A percentile compares a stretch with the other conserved stretches of the same genome.
These are phyloP conservation scores for Mytilinidion resinicola DNA, from an alignment of 495 filamentous ascomycete species.

Conservation along the genomic window DNA sequence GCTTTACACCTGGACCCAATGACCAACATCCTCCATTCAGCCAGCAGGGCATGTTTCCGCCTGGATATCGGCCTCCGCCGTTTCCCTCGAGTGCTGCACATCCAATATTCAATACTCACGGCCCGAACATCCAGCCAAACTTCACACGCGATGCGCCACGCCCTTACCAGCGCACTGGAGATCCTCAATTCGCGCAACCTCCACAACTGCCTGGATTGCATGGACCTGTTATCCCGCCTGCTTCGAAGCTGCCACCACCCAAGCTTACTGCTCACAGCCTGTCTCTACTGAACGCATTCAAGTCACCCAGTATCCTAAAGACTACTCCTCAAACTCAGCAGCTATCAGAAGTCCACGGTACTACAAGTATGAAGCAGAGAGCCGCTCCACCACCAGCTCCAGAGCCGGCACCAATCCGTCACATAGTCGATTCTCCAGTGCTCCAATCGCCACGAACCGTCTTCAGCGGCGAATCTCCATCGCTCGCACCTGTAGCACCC, in stretches of 20 bases:
- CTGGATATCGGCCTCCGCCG: conserved; percentile 13
- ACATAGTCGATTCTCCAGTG: neutral
- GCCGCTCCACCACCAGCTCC: neutral
- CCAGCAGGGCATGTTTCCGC: no score
- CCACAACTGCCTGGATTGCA: conserved; percentile 24
- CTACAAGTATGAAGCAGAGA: conserved; percentile 1
- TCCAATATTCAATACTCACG: conserved; percentile 23
- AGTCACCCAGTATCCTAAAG: conserved; percentile 12
- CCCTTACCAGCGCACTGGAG: conserved; percentile 50
- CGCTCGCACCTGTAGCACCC: conserved; percentile 7
- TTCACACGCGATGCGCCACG: conserved; percentile 31
- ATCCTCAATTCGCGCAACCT: conserved; percentile 38
- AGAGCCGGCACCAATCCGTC: neutral
- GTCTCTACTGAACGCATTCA: conserved; percentile 35
- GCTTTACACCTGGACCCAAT: conserved; percentile 24
- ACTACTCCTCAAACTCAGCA: conserved; percentile 48
- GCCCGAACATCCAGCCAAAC: conserved; percentile 20
- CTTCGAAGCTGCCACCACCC: conserved; percentile 52
- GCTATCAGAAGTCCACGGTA: conserved; percentile 21
- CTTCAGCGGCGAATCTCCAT: conserved; percentile 7
- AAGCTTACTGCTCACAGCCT: conserved; percentile 46
- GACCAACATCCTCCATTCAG: conserved; percentile 18
- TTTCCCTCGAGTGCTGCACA: neutral
- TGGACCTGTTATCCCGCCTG: conserved; percentile 47
- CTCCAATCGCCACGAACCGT: conserved; percentile 12